These are phyloP conservation scores for Tetrastigma voinierianum DNA, from an alignment of 164 flowering plant genomes.

Conservation along the genomic window DNA sequence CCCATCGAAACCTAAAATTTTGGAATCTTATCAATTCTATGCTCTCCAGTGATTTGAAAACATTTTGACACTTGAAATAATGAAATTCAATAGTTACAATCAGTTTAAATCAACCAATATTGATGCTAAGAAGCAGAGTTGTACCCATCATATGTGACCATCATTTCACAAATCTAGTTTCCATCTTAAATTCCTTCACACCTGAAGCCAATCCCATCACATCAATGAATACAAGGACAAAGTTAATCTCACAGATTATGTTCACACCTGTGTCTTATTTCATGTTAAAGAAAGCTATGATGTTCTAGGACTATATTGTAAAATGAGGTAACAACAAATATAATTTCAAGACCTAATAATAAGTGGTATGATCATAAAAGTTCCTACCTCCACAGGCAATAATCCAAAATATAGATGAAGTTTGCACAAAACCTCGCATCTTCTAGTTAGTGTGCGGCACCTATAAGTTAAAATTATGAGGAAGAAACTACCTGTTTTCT, in stretches of 20 bases:
- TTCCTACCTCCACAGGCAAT: background rate
- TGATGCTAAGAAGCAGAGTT: no score
- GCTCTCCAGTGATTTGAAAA: background rate
- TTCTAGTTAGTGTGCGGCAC: background rate
- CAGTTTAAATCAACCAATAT: no score
- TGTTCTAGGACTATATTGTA: background rate
- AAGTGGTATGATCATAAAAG: background rate
- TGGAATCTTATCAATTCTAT: background rate
- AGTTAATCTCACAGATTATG: background rate
- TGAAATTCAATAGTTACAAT: no score
- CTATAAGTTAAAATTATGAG: background rate
- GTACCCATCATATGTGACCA: no score
- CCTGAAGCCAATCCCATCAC: no score
- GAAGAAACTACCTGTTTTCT: conserved; percentile 65
- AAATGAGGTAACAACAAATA: background rate
- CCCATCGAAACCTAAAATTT: background rate
- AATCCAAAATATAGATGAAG: background rate
- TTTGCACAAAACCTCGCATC: conserved; percentile 1
- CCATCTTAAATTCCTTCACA: no score
- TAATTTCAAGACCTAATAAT: background rate
- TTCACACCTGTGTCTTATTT: background rate
- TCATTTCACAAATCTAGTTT: no score
- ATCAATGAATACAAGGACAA: no score
- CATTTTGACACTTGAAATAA: no score
- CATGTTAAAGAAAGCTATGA: background rate